phyloP scores from a whole-genome alignment of 495 filamentous ascomycete genomes.

The Jackrogersella multiformis region DNA sequence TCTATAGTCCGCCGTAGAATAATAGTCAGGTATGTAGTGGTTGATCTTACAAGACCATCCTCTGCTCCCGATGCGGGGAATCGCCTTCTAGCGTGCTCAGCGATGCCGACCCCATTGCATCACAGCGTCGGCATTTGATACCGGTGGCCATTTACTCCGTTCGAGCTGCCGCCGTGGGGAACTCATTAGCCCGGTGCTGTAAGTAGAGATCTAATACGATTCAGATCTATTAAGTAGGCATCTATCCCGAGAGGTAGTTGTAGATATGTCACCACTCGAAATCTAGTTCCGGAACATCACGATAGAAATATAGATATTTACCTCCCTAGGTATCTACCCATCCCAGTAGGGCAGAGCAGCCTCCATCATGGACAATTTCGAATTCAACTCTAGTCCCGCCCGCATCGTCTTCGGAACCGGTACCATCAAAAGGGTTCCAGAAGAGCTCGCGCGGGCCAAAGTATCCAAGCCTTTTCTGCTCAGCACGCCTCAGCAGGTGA shows the following conservation, averaged over 20 bases:
- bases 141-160: constrained; percentile 2
- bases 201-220: background rate
- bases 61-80: constrained; percentile 37
- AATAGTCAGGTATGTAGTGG: too few relatives aligned
- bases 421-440: constrained; percentile 66
- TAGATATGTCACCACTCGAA: background rate
- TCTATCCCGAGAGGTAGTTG: background rate
- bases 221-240: constrained; percentile 2
- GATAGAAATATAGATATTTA: background rate
- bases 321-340: too few relatives aligned
- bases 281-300: background rate
- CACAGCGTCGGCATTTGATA: constrained; percentile 37
- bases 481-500: constrained; percentile 65
- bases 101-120: constrained; percentile 28
- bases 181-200: constrained; percentile 20
- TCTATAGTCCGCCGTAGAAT: background rate
- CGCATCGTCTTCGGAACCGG: constrained; percentile 72
- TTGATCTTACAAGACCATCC: background rate
- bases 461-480: constrained; percentile 67
- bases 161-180: constrained; percentile 1
- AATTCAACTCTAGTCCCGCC: constrained; percentile 67
- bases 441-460: constrained; percentile 65
- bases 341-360: background rate
- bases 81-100: constrained; percentile 6
- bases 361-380: constrained; percentile 66